phyloP scores from a whole-genome alignment of 495 filamentous ascomycete species.

The Monascus purpureus region DNA sequence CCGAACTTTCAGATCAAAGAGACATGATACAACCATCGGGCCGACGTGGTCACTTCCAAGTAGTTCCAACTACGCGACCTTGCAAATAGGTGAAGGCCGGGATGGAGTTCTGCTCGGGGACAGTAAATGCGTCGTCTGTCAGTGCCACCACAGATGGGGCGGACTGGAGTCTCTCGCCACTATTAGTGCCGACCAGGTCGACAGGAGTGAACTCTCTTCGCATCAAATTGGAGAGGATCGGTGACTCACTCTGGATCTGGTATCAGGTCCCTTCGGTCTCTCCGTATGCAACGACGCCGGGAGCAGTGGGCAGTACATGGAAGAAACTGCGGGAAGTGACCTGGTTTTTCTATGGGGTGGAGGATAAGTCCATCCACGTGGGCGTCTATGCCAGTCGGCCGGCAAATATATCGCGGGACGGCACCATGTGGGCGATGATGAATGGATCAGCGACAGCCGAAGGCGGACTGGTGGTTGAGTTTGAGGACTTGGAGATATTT shows the following conservation, averaged over 20 bases:
- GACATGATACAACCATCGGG: slow-evolving; percentile 4
- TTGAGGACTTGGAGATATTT: slow-evolving; percentile 44
- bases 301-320: slow-evolving; percentile 33
- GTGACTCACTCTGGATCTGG: slow-evolving; percentile 43
- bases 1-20: slow-evolving; percentile 14
- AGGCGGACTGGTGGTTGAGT: slow-evolving; percentile 38
- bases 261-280: slow-evolving; percentile 31
- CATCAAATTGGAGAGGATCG: slow-evolving; percentile 45
- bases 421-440: slow-evolving; percentile 31
- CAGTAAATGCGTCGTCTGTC: slow-evolving; percentile 39
- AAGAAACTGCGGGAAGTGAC: slow-evolving; percentile 45
- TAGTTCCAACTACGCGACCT: slow-evolving; percentile 9
- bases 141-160: slow-evolving; percentile 42
- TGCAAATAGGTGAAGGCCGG: slow-evolving; percentile 49
- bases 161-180: slow-evolving; percentile 41
- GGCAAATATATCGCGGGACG: slow-evolving; percentile 18
- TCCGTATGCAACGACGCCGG: slow-evolving; percentile 22
- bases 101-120: slow-evolving; percentile 40
- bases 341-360: slow-evolving; percentile 47
- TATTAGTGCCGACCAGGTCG: slow-evolving; percentile 13
- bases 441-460: slow-evolving; percentile 20
- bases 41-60: slow-evolving; percentile 2
- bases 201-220: slow-evolving; percentile 27
- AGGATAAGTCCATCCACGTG: slow-evolving; percentile 43
- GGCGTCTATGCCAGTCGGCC: slow-evolving; percentile 44